Percentiles rank a stretch among this genome's conserved stretches.
These are phyloP conservation scores for Dendrobium huoshanense DNA, from an alignment of 106 monocot genomes.

Conservation along the genomic window DNA sequence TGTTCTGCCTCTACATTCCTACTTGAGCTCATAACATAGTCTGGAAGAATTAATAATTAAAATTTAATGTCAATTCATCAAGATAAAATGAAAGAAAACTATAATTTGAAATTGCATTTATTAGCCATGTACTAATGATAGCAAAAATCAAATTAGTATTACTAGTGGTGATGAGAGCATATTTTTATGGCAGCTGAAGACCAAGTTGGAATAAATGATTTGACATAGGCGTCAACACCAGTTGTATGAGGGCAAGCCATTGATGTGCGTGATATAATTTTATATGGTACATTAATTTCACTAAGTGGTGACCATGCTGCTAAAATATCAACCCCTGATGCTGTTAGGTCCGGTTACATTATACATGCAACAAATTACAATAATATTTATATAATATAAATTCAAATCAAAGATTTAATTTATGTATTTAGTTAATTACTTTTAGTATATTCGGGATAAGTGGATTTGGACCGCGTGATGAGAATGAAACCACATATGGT, in stretches of 20 bases:
- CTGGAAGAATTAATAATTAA: conserved; percentile 6
- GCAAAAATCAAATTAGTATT: neutral
- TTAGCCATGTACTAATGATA: no score
- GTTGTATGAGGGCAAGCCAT: conserved; percentile 36
- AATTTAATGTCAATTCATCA: no score
- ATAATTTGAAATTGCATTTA: no score
- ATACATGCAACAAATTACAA: neutral
- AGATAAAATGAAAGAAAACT: no score
- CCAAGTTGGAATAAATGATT: conserved; percentile 30
- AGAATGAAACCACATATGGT: conserved; percentile 18
- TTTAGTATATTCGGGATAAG: conserved; percentile 25
- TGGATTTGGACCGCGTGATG: conserved; percentile 31
- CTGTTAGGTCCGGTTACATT: conserved; percentile 16
- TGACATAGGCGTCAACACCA: conserved; percentile 28
- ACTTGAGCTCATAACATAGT: conserved; percentile 8
- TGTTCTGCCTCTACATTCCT: conserved; percentile 12
- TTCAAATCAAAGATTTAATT: neutral
- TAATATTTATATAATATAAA: neutral
- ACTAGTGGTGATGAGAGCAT: conserved; percentile 38
- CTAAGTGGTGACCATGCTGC: conserved; percentile 17
- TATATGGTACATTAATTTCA: neutral
- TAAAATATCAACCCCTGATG: conserved; percentile 24
- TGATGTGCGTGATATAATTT: conserved; percentile 33
- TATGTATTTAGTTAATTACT: neutral
- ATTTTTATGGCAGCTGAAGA: conserved; percentile 31